phyloP scores from a whole-genome alignment of 257 asterid genomes.

The Plantago elongata region DNA sequence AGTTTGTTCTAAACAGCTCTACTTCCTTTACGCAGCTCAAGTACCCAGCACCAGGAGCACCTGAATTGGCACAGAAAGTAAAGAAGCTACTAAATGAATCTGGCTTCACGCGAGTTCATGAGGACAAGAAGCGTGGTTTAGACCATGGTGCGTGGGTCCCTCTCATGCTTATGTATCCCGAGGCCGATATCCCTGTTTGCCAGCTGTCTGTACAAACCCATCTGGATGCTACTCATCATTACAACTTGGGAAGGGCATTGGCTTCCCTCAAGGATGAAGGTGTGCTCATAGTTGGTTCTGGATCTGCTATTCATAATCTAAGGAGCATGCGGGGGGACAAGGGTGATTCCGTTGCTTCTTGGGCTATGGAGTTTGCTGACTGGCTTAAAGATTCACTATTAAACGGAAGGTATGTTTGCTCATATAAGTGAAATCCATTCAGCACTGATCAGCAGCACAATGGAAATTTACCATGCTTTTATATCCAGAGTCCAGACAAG shows the following conservation, averaged over 20 bases:
- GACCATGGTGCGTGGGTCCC: constrained; percentile 96
- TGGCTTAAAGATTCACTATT: constrained; percentile 69
- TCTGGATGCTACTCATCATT: constrained; percentile 63
- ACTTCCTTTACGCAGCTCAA: constrained; percentile 36
- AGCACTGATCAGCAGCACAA: neutral
- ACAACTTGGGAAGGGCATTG: constrained; percentile 62
- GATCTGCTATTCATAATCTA: constrained; percentile 70
- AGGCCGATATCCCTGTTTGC: constrained; percentile 73
- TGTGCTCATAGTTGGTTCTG: constrained; percentile 71
- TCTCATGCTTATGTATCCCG: constrained; percentile 83
- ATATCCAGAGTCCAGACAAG: too few species aligned
- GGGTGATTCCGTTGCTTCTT: constrained; percentile 34
- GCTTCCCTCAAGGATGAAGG: constrained; percentile 70
- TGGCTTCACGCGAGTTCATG: constrained; percentile 45
- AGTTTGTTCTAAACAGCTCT: neutral
- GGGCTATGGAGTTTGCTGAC: constrained; percentile 63
- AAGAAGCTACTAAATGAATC: constrained; percentile 47
- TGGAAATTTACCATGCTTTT: neutral
- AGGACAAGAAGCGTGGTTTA: constrained; percentile 63
- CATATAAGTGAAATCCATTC: neutral
- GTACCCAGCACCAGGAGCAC: constrained; percentile 79
- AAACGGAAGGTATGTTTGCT: constrained; percentile 45
- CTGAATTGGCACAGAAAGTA: constrained; percentile 58
- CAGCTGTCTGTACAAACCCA: constrained; percentile 74
- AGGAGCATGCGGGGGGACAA: constrained; percentile 30